A percentile compares a stretch with the other conserved stretches of the same genome.
Evolutionary conservation across 2,329 filamentous ascomycete species (phyloP).

Genomic region (Cercospora sp.): DNA sequence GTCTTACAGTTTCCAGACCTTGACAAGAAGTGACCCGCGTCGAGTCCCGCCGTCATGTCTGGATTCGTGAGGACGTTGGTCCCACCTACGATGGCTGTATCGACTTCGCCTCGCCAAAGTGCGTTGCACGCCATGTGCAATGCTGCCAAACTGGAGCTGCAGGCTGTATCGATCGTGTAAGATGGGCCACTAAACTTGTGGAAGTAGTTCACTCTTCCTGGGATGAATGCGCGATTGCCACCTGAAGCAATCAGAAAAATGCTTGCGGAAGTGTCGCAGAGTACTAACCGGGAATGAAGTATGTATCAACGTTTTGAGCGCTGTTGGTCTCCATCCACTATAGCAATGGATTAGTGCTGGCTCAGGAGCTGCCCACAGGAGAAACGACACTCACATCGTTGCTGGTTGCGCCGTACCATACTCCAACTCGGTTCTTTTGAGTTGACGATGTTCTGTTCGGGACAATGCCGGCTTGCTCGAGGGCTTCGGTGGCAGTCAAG

Average conservation of each 20-base stretch:
- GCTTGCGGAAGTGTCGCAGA: neutral
- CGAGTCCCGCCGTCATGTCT: constrained; percentile 28
- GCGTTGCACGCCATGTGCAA: constrained; percentile 27
- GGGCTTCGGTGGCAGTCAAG: constrained; percentile 33
- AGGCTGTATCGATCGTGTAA: constrained; percentile 34
- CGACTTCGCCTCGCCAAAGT: constrained; percentile 29
- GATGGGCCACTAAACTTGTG: constrained; percentile 33
- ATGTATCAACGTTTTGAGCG: constrained; percentile 29
- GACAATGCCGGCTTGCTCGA: constrained; percentile 34
- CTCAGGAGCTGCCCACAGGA: neutral
- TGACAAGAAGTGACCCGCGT: constrained; percentile 29
- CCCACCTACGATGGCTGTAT: constrained; percentile 32
- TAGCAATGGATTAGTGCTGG: neutral
- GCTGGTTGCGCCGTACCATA: constrained; percentile 38
- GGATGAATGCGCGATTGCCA: constrained; percentile 13
- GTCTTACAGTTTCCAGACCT: constrained; percentile 31
- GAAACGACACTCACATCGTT: constrained; percentile 30
- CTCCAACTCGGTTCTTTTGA: constrained; percentile 34
- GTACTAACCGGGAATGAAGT: constrained; percentile 25
- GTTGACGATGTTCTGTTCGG: constrained; percentile 36
- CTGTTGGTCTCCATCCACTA: constrained; percentile 29
- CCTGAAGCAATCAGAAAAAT: neutral
- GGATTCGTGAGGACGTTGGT: constrained; percentile 30
- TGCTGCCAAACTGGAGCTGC: constrained; percentile 30
- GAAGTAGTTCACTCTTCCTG: constrained; percentile 31